Evolutionary conservation across 2,329 filamentous ascomycete species (phyloP).

Genomic region (Neofusicoccum ribis): DNA sequence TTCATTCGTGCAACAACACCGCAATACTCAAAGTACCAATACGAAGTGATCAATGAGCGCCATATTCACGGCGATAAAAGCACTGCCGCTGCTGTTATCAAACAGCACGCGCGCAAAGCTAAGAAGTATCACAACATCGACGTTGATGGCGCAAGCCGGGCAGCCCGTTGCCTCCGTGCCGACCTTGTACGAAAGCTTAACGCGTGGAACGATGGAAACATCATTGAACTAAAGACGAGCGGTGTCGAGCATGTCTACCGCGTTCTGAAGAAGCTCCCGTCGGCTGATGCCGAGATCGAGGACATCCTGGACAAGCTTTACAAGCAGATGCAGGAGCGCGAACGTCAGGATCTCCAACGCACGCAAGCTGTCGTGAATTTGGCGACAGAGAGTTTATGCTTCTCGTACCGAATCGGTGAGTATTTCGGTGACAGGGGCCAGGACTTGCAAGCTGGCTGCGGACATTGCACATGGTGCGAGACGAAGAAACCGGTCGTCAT

Average conservation of each 20-base stretch:
- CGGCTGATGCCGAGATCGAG: constrained; percentile 43
- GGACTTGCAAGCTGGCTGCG: constrained; percentile 48
- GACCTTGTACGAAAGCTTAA: constrained; percentile 59
- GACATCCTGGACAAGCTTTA: constrained; percentile 52
- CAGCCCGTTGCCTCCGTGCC: constrained; percentile 40
- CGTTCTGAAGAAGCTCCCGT: constrained; percentile 51
- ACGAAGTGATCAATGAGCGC: constrained; percentile 36
- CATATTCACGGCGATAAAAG: constrained; percentile 41
- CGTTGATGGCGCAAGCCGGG: constrained; percentile 42
- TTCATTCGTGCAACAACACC: constrained; percentile 59
- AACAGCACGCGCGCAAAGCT: constrained; percentile 42
- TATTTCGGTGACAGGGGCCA: constrained; percentile 60
- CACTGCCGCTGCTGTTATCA: constrained; percentile 48
- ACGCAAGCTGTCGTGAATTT: constrained; percentile 54
- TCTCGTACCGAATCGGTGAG: constrained; percentile 53
- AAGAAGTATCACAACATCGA: constrained; percentile 51
- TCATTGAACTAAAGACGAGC: constrained; percentile 53
- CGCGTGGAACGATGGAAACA: constrained; percentile 51
- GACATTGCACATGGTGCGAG: constrained; percentile 55
- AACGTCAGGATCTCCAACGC: constrained; percentile 55
- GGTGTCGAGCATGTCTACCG: constrained; percentile 58
- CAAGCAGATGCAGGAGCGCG: constrained; percentile 51
- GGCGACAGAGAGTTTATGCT: constrained; percentile 54
- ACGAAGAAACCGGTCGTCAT: constrained; percentile 36
- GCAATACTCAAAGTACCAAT: constrained; percentile 59